Conservation (phyloP, 228 moss, liverwort and hornwort genomes). For the Sphagnum fallax region DNA sequence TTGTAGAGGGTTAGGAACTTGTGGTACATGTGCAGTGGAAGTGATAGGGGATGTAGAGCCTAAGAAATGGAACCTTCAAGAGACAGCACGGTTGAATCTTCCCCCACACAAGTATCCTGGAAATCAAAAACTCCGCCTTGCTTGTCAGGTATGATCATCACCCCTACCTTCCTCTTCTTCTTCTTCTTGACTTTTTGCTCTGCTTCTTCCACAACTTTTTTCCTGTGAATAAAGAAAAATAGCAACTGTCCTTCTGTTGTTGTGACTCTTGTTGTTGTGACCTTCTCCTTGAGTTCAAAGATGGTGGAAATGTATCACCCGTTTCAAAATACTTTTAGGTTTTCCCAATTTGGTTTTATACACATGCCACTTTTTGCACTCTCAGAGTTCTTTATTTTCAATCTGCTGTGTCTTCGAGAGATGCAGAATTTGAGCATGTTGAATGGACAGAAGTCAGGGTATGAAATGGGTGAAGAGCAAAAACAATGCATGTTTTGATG, state of each 20-base stretch:
- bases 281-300: not conserved
- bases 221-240: not conserved
- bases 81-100: conserved; percentile 16
- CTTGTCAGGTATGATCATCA: conserved; percentile 13
- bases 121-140: conserved; percentile 21
- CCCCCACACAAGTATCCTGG: conserved; percentile 18
- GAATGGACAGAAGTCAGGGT: too few species aligned
- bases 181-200: not conserved
- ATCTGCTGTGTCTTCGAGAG: too few species aligned
- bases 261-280: not conserved
- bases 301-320: too few species aligned
- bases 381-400: too few species aligned
- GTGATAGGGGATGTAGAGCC: conserved; percentile 21
- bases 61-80: conserved; percentile 4
- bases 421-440: too few species aligned
- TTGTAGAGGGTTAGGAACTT: conserved; percentile 24
- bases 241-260: not conserved
- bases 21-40: conserved; percentile 32
- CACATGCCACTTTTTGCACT: too few species aligned
- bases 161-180: not conserved
- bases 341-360: too few species aligned
- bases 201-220: not conserved
- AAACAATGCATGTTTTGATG: too few species aligned
- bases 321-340: too few species aligned
- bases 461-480: too few species aligned